These are phyloP conservation scores for Tulasnella sp. DNA, from an alignment of 768 basidiomycete species.

Conservation along the genomic window DNA sequence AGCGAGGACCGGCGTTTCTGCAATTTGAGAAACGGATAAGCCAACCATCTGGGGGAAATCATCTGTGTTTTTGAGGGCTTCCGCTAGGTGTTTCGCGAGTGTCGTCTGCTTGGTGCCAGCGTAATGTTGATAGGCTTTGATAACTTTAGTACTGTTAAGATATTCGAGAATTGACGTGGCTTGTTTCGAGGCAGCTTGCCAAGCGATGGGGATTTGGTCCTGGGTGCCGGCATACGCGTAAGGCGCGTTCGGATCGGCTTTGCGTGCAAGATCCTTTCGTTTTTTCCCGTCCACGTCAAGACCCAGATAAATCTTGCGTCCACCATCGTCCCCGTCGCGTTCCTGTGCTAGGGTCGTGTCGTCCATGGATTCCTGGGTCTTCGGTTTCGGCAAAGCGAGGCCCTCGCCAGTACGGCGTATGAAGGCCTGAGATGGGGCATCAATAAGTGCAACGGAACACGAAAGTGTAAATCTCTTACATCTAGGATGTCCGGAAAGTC, in stretches of 20 bases:
- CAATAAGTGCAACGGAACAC: neutral
- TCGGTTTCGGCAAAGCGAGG: slow-evolving; percentile 30
- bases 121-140: slow-evolving; percentile 52
- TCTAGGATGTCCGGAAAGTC: slow-evolving; percentile 54
- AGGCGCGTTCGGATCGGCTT: slow-evolving; percentile 48
- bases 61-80: slow-evolving; percentile 41
- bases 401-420: slow-evolving; percentile 50
- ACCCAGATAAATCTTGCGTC: slow-evolving; percentile 47
- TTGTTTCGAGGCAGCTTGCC: slow-evolving; percentile 41
- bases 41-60: slow-evolving; percentile 50
- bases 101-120: slow-evolving; percentile 43
- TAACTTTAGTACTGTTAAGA: slow-evolving; percentile 44
- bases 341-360: slow-evolving; percentile 33
- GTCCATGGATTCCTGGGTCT: slow-evolving; percentile 32
- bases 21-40: slow-evolving; percentile 45
- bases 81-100: slow-evolving; percentile 42
- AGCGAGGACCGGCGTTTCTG: slow-evolving; percentile 52
- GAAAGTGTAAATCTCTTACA: neutral
- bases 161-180: slow-evolving; percentile 42
- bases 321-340: slow-evolving; percentile 34
- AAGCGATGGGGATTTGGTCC: slow-evolving; percentile 37
- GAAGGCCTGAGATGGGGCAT: slow-evolving; percentile 36
- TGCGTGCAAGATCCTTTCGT: slow-evolving; percentile 49
- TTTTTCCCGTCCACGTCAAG: slow-evolving; percentile 62
- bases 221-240: slow-evolving; percentile 16